These are phyloP conservation scores for Zasmidium citrigriseum DNA, from an alignment of 2,329 filamentous ascomycete species.

Conservation along the genomic window DNA sequence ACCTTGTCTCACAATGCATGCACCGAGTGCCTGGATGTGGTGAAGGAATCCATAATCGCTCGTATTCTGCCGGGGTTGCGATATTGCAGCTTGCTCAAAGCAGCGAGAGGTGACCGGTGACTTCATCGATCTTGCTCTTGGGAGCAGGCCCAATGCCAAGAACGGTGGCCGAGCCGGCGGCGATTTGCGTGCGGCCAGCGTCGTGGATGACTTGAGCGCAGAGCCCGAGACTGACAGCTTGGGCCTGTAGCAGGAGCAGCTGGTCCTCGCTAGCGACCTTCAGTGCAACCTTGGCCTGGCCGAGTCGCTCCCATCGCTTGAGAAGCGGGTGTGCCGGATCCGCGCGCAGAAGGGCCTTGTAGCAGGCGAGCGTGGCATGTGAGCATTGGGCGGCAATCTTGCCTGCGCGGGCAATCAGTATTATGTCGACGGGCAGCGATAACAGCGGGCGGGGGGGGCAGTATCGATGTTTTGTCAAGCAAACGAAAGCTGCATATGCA, in stretches of 20 bases:
- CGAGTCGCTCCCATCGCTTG: constrained; percentile 78
- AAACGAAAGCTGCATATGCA: not conserved
- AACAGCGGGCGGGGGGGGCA: not conserved
- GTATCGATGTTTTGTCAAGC: not conserved
- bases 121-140: constrained; percentile 79
- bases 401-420: constrained; percentile 54
- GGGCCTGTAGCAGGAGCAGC: constrained; percentile 71
- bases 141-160: constrained; percentile 75
- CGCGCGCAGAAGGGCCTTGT: constrained; percentile 72
- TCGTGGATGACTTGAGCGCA: constrained; percentile 90
- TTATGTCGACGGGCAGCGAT: not conserved
- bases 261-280: constrained; percentile 85
- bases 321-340: constrained; percentile 64
- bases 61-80: too few relatives aligned
- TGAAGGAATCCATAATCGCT: too few relatives aligned
- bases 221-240: constrained; percentile 79
- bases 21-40: too few relatives aligned
- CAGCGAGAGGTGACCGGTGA: constrained; percentile 83
- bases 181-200: constrained; percentile 96
- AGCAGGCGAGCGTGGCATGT: constrained; percentile 96
- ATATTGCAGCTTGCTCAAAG: constrained; percentile 63
- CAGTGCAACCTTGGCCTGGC: constrained; percentile 68
- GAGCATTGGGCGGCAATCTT: constrained; percentile 96
- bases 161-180: constrained; percentile 87
- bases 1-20: too few relatives aligned